Base-by-base conservation (phyloP, 1,284 basidiomycete species). In the Tylopilus sp. region DNA sequence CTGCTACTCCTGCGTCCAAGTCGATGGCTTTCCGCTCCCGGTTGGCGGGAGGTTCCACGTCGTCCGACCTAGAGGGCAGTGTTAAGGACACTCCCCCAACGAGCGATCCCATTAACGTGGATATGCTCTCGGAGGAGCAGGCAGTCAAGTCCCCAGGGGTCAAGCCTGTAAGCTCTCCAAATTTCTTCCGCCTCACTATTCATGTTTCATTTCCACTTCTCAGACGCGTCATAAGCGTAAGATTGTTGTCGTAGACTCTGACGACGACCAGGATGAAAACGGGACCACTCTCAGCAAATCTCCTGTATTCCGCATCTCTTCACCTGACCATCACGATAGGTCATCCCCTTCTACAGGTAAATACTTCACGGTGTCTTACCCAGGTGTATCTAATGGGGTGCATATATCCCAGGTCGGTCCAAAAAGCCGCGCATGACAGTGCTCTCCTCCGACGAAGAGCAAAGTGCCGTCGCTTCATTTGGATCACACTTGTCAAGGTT, bases 91-190 rank as follows among this genome's bases (percentile, higher is more conserved):
- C 83, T 1, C 86, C 86, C 36, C 86, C 86, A 0, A 86, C 84
- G 2, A 89, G 87, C 55, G 85, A 89, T 54, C 73, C 77, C 18
- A 76, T 88, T 48, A 86, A 90, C 54, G 74, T 89, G 6, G 86
- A 88, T 59, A 81, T 87, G 81, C 53, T 79, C 35, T 74, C 72
- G 7, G 77, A 77, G 19, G 76, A 75, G 5, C 76, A 76, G 12
- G 15, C 13, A 29, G 73, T 74, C 30, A 68, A 66, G 25, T 44
- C 46, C 2, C 30, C 52, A 30, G 46, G 16, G 33, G 49, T 41
- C 31, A 52, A 49, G 37, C 49, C 36, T 37, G 64, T 66, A 52
- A 25, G 53, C 21, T 29, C 10, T 3, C 31, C 35, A 35, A 23
- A 35, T 36, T 38, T 46, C 21, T 53, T n/a, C 31, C 41, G 23